Evolutionary conservation across 805 yeast genomes (phyloP).

Genomic region (Aciculoconidium aculeatum): DNA sequence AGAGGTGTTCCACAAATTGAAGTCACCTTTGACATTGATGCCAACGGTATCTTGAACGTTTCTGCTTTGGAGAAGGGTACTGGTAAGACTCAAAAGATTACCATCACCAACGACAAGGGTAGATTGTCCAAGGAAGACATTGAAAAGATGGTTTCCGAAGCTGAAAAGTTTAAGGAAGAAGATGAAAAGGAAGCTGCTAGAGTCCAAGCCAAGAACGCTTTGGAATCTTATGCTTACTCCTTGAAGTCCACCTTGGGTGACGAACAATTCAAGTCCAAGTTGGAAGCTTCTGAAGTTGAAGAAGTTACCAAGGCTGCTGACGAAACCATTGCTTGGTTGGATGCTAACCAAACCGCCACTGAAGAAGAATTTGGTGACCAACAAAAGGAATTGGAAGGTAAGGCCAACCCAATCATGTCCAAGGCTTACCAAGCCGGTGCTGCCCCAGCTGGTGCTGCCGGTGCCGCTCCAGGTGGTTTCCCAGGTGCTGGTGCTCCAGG

Average conservation of each 20-base stretch:
- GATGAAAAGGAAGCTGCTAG: constrained; percentile 93
- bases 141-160: constrained; percentile 96
- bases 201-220: constrained; percentile 88
- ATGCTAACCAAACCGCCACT: constrained; percentile 85
- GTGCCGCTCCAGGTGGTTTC: constrained; percentile 51
- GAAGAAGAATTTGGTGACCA: constrained; percentile 87
- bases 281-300: constrained; percentile 60
- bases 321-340: constrained; percentile 88
- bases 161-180: constrained; percentile 95
- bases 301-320: constrained; percentile 73
- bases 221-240: constrained; percentile 93
- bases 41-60: constrained; percentile 95
- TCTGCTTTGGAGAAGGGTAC: constrained; percentile 98
- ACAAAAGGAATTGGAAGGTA: constrained; percentile 92
- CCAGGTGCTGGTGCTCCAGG: constrained; percentile 31
- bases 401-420: constrained; percentile 95
- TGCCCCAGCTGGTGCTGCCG: constrained; percentile 66
- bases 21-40: constrained; percentile 95
- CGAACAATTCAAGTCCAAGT: constrained; percentile 35
- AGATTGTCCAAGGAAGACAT: constrained; percentile 96
- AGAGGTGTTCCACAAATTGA: constrained; percentile 98
- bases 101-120: constrained; percentile 98
- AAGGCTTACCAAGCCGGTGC: constrained; percentile 96
- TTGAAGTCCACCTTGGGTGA: constrained; percentile 71
- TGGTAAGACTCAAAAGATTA: constrained; percentile 94